These are phyloP conservation scores for Phytopythium cucurbitacearum DNA, from an alignment of 352 stramenopile genomes.

Conservation along the genomic window DNA sequence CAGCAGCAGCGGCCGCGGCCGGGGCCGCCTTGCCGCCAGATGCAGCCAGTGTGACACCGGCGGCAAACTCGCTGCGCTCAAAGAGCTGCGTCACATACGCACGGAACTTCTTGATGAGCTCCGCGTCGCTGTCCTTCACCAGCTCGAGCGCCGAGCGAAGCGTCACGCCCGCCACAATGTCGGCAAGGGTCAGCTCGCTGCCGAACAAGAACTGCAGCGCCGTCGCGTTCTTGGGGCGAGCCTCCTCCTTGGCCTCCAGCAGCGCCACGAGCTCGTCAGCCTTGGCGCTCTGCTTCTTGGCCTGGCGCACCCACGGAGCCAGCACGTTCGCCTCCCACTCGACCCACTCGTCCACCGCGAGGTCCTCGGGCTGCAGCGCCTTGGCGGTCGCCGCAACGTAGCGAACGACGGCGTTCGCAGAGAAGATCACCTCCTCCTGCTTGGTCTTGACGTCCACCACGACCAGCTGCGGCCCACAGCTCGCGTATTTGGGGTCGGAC, in stretches of 20 bases:
- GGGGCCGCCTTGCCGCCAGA: slow-evolving; percentile 29
- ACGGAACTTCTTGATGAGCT: slow-evolving; percentile 52
- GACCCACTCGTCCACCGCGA: slow-evolving; percentile 80
- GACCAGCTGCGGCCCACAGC: slow-evolving; percentile 48
- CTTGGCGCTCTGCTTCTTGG: slow-evolving; percentile 35
- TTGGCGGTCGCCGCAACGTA: slow-evolving; percentile 51
- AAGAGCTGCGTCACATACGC: slow-evolving; percentile 73
- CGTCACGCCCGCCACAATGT: slow-evolving; percentile 69
- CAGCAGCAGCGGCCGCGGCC: slow-evolving; percentile 7
- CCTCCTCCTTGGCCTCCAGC: slow-evolving; percentile 61
- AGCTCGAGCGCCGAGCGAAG: slow-evolving; percentile 58
- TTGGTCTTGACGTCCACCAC: slow-evolving; percentile 15
- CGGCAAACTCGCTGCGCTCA: slow-evolving; percentile 30
- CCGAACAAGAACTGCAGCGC: slow-evolving; percentile 65
- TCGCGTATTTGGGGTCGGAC: slow-evolving; percentile 54
- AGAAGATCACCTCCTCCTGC: slow-evolving; percentile 49
- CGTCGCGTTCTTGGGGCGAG: slow-evolving; percentile 29
- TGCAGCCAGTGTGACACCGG: slow-evolving; percentile 39
- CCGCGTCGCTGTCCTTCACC: slow-evolving; percentile 39
- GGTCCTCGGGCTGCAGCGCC: slow-evolving; percentile 58
- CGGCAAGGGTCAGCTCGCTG: slow-evolving; percentile 55
- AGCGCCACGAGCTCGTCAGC: slow-evolving; percentile 38
- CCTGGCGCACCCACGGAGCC: slow-evolving; percentile 46
- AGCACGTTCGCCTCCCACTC: slow-evolving; percentile 77
- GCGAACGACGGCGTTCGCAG: slow-evolving; percentile 72